These are phyloP conservation scores for Euptelea pleiosperma DNA, from an alignment of 164 flowering plant genomes.

Conservation along the genomic window DNA sequence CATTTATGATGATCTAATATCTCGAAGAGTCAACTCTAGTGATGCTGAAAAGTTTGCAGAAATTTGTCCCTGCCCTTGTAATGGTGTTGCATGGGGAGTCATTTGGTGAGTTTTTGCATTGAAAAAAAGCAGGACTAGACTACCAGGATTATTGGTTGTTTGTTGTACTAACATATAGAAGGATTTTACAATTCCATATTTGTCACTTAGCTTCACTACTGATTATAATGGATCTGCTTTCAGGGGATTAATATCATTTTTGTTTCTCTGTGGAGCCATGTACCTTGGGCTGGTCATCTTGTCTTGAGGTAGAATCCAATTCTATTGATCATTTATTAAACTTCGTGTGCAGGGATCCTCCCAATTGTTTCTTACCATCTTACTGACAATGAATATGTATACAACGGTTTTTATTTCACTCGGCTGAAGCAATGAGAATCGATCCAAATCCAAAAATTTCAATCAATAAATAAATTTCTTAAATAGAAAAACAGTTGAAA, in stretches of 20 bases:
- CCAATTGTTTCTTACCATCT: background rate
- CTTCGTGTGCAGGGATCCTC: background rate
- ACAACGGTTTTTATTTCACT: background rate
- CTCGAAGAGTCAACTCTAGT: constrained; percentile 79
- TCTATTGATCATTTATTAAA: background rate
- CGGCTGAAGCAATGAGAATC: background rate
- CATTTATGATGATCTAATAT: constrained; percentile 87
- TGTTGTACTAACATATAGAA: background rate
- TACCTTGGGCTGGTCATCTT: constrained; percentile 86
- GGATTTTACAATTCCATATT: background rate
- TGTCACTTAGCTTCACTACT: background rate
- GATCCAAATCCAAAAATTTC: no score
- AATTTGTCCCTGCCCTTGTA: constrained; percentile 83
- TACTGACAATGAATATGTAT: background rate
- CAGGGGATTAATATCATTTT: constrained; percentile 81
- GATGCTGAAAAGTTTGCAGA: constrained; percentile 97
- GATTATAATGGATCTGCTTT: constrained; percentile 12
- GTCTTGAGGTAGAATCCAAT: constrained; percentile 55
- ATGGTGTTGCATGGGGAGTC: constrained; percentile 82
- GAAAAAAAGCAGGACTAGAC: background rate
- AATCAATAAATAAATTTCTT: no score
- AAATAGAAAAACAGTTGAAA: no score
- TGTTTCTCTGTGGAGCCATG: constrained; percentile 71
- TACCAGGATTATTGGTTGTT: no score
- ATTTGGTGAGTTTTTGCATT: constrained; percentile 52